Evolutionary conservation across 129 eudicot species (phyloP).

Genomic region (Chrysanthemum makinoi): DNA sequence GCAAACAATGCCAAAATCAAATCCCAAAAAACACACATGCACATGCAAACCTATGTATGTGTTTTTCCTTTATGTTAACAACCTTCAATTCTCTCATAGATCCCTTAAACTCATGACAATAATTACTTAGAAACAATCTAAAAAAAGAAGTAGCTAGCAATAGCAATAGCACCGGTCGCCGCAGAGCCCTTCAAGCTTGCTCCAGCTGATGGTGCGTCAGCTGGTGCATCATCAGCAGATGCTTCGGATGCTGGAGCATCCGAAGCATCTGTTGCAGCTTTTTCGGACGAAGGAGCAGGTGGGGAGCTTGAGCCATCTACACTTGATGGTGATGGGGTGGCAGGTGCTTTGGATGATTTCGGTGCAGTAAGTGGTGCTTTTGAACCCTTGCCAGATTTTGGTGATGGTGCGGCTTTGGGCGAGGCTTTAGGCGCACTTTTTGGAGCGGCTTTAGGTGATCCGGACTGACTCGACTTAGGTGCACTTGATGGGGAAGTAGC

Average conservation of each 20-base stretch:
- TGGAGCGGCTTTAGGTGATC: conserved; percentile 18
- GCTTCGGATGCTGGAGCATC: neutral
- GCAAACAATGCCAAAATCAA: conserved; percentile 30
- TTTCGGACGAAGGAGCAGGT: conserved; percentile 23
- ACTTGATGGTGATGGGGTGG: neutral
- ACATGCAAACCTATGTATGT: neutral
- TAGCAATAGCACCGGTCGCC: conserved; percentile 21
- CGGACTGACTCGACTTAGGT: neutral
- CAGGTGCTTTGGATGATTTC: neutral
- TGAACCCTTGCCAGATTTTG: neutral
- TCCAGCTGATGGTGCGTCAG: conserved; percentile 31
- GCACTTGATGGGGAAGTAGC: conserved; percentile 21
- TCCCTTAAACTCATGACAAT: conserved; percentile 13
- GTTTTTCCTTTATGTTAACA: conserved; percentile 34
- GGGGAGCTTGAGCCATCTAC: conserved; percentile 6
- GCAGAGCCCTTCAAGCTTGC: conserved; percentile 22
- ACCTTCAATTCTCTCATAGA: conserved; percentile 20
- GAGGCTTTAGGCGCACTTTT: conserved; percentile 17
- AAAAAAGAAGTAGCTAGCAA: conserved; percentile 26
- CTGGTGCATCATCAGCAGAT: conserved; percentile 16
- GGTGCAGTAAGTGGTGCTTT: conserved; percentile 19
- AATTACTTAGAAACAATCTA: conserved; percentile 9
- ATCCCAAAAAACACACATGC: conserved; percentile 21
- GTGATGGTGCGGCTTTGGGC: conserved; percentile 22
- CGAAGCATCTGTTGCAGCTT: neutral